phyloP scores from a whole-genome alignment of 768 basidiomycete species.

The Mycena rebaudengoi region DNA sequence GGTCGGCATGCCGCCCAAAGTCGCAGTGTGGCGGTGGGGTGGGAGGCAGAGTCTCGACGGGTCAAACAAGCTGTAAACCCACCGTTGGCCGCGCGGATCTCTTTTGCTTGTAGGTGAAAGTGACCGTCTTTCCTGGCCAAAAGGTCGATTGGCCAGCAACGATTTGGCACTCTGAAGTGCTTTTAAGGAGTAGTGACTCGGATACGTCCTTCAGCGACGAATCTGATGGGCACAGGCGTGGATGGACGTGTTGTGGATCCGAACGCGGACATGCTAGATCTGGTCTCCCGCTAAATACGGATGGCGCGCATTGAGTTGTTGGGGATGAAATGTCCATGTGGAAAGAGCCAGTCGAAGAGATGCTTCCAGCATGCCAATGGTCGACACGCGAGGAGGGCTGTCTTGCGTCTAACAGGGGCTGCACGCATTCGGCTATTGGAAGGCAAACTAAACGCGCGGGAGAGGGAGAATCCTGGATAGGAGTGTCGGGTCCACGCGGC shows the following conservation, averaged over 20 bases:
- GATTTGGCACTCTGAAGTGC: no score
- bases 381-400: no score
- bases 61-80: not conserved
- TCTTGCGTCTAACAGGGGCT: not conserved
- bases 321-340: slow-evolving; percentile 16
- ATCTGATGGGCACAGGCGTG: no score
- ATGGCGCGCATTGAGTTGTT: not conserved
- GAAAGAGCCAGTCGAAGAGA: slow-evolving; percentile 6
- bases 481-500: not conserved
- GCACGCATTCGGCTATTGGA: not conserved
- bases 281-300: no score
- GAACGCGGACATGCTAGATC: no score
- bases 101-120: not conserved
- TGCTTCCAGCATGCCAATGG: not conserved
- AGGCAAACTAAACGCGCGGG: not conserved
- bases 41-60: no score
- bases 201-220: no score
- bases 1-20: no score
- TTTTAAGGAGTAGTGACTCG: no score
- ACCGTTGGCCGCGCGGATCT: not conserved
- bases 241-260: not conserved
- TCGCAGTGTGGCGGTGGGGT: no score
- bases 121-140: not conserved
- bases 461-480: not conserved
- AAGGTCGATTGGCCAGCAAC: not conserved